Conservation (phyloP, 2,329 filamentous ascomycete genomes). For the Clarireedia monteithiana region DNA sequence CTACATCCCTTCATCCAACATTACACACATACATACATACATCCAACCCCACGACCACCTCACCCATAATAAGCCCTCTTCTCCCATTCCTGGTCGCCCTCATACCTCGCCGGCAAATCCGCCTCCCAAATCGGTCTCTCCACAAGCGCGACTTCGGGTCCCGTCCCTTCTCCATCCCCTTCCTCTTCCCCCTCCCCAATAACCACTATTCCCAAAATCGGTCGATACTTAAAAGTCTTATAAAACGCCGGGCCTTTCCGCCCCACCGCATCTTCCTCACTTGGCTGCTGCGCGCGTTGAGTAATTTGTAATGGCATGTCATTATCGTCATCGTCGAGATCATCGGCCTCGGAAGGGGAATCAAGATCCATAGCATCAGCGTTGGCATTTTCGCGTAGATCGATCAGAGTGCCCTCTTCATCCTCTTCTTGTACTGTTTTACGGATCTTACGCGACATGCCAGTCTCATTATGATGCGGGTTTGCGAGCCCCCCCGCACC, state of each 20-base stretch:
- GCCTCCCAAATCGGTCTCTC: conserved; percentile 82
- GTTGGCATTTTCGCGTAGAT: neutral
- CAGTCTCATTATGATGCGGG: conserved; percentile 8
- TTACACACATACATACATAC: neutral
- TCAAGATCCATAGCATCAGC: neutral
- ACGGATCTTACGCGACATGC: conserved; percentile 33
- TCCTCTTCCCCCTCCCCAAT: conserved; percentile 28
- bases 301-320: conserved; percentile 3
- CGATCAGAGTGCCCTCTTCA: conserved; percentile 31
- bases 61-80: conserved; percentile 4
- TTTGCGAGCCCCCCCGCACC: conserved; percentile 49
- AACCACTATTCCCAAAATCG: conserved; percentile 69
- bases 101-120: conserved; percentile 65
- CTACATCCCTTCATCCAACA: neutral
- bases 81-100: conserved; percentile 48
- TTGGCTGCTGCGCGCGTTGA: conserved; percentile 22
- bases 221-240: conserved; percentile 88
- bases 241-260: conserved; percentile 37
- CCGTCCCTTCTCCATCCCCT: conserved; percentile 23
- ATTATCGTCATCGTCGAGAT: neutral
- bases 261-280: conserved; percentile 20
- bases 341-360: neutral
- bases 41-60: neutral
- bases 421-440: conserved; percentile 33
- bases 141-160: conserved; percentile 75